phyloP scores from a whole-genome alignment of 768 basidiomycete species.

The Brasilioporus rufonigricans region DNA sequence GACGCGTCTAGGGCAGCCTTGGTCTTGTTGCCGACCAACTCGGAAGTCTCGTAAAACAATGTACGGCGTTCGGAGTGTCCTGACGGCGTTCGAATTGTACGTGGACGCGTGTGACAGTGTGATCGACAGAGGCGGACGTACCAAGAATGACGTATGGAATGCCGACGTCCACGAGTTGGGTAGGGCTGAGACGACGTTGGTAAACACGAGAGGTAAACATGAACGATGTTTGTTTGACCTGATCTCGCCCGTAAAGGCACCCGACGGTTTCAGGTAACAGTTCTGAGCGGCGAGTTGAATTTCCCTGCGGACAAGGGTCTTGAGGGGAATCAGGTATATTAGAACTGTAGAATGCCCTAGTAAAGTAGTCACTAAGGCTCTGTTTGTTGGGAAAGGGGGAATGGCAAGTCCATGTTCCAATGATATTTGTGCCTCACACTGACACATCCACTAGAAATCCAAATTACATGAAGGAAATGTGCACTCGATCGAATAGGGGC shows the following conservation, averaged over 20 bases:
- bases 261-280: constrained; percentile 76
- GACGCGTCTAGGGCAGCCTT: constrained; percentile 72
- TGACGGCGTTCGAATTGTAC: constrained; percentile 21
- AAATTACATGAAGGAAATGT: no score
- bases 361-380: no score
- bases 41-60: constrained; percentile 85
- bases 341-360: no score
- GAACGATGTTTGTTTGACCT: constrained; percentile 48
- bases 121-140: constrained; percentile 30
- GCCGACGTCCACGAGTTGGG: constrained; percentile 79
- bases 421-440: no score
- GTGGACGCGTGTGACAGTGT: not conserved
- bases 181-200: constrained; percentile 48
- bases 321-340: constrained; percentile 82
- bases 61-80: constrained; percentile 97
- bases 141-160: constrained; percentile 93
- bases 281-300: constrained; percentile 90
- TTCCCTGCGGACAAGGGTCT: constrained; percentile 58
- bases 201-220: no score
- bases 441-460: no score
- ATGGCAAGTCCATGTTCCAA: no score
- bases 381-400: no score
- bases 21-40: constrained; percentile 82
- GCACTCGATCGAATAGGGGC: no score
- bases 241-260: constrained; percentile 97